These are phyloP conservation scores for Leptographium flavum DNA, from an alignment of 2,329 filamentous ascomycete genomes.

Conservation along the genomic window DNA sequence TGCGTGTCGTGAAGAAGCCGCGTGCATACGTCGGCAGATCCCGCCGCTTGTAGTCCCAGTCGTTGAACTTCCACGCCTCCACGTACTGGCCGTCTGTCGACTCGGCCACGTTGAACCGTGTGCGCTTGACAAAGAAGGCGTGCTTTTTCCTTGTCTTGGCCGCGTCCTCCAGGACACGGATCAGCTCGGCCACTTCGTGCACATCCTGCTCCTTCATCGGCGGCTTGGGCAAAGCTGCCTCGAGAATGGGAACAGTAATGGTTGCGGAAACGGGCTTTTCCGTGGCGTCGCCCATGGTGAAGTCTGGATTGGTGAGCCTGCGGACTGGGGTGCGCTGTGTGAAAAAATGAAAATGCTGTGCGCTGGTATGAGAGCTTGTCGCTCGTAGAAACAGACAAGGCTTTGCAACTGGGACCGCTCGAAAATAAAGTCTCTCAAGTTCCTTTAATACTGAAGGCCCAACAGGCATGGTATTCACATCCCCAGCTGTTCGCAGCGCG, in stretches of 20 bases:
- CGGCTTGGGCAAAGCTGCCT: slow-evolving; percentile 18
- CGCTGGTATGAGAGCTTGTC: no score
- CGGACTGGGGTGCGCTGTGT: no score
- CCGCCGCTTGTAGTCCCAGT: slow-evolving; percentile 87
- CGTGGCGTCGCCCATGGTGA: slow-evolving; percentile 6
- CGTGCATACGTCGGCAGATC: slow-evolving; percentile 84
- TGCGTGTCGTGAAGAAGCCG: slow-evolving; percentile 75
- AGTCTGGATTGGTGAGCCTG: no score
- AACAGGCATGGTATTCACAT: no score
- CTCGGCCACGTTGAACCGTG: slow-evolving; percentile 52
- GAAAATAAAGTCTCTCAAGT: no score
- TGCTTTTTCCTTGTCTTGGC: slow-evolving; percentile 41
- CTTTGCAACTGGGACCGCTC: no score
- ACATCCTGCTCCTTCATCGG: slow-evolving; percentile 58
- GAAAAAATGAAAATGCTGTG: no score
- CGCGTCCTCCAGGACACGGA: slow-evolving; percentile 46
- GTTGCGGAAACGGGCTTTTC: neutral
- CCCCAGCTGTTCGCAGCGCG: no score
- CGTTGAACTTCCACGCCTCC: slow-evolving; percentile 84
- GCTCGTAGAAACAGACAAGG: no score
- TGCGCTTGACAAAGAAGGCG: slow-evolving; percentile 63
- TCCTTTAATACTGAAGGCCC: no score
- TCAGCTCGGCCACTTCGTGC: slow-evolving; percentile 49
- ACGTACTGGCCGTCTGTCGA: slow-evolving; percentile 54
- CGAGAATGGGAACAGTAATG: no score